Evolutionary conservation across 176 grass and related monocot genomes (phyloP).

Genomic region (Tuctoria greenei): DNA sequence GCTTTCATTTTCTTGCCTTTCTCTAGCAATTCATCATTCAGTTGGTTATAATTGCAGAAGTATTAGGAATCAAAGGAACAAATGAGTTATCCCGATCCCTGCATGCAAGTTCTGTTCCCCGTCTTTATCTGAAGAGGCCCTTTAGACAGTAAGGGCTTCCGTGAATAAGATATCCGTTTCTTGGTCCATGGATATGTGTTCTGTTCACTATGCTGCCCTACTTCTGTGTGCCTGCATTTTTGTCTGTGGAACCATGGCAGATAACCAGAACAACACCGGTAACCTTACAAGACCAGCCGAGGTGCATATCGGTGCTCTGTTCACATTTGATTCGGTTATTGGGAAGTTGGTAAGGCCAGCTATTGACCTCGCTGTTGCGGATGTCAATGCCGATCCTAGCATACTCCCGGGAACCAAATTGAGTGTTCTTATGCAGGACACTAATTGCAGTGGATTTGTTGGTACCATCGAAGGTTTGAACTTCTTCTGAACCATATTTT

Average conservation of each 20-base stretch:
- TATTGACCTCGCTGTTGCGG: slow-evolving; percentile 65
- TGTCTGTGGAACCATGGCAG: slow-evolving; percentile 20
- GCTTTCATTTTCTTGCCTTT: background rate
- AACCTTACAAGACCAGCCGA: slow-evolving; percentile 35
- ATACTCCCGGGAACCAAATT: slow-evolving; percentile 56
- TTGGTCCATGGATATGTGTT: slow-evolving; percentile 36
- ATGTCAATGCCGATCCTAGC: slow-evolving; percentile 58
- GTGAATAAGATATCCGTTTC: background rate
- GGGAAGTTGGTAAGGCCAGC: slow-evolving; percentile 55
- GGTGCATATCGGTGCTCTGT: slow-evolving; percentile 55
- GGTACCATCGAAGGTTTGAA: slow-evolving; percentile 59
- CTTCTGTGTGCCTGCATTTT: slow-evolving; percentile 34
- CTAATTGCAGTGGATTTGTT: slow-evolving; percentile 76
- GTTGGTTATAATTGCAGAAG: background rate
- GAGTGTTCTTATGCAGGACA: slow-evolving; percentile 60
- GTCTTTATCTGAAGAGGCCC: background rate
- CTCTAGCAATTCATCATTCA: background rate
- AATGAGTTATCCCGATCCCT: background rate
- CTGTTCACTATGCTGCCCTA: slow-evolving; percentile 23
- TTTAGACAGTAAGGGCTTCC: background rate
- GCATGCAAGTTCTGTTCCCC: background rate
- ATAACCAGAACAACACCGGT: slow-evolving; percentile 24
- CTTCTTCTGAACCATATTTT: background rate
- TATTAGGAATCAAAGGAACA: background rate
- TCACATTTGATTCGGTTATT: slow-evolving; percentile 68